Conservation (phyloP, 345 rosid genomes). For the Acer negundo region DNA sequence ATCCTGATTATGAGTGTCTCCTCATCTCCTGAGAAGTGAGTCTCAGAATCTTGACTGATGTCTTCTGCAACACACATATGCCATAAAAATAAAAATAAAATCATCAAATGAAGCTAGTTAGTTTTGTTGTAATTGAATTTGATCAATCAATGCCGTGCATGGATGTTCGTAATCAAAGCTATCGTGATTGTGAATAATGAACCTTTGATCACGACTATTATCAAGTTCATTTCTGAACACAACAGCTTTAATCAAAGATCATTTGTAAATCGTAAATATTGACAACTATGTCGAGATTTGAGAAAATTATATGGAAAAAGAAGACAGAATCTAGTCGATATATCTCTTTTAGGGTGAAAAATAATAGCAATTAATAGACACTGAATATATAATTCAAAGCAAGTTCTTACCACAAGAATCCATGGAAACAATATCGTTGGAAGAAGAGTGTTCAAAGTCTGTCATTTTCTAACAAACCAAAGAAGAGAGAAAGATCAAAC, state of each 20-base stretch:
- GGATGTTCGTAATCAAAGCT: not conserved
- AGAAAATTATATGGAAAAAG: not conserved
- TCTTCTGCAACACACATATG: constrained; percentile 18
- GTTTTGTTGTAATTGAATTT: not conserved
- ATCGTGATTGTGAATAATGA: not conserved
- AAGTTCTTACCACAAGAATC: constrained; percentile 12
- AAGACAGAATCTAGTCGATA: too few relatives aligned
- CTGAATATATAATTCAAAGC: not conserved
- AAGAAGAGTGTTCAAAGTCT: constrained; percentile 25
- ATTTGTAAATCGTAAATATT: too few relatives aligned
- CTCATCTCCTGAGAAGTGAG: constrained; percentile 42
- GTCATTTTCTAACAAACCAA: constrained; percentile 25
- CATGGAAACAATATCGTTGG: constrained; percentile 14
- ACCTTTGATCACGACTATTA: too few relatives aligned
- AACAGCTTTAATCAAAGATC: not conserved
- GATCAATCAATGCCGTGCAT: not conserved
- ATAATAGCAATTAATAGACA: not conserved
- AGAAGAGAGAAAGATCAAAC: not conserved
- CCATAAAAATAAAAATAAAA: too few relatives aligned
- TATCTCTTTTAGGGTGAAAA: not conserved
- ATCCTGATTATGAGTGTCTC: constrained; percentile 43
- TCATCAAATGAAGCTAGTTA: not conserved
- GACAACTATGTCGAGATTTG: too few relatives aligned
- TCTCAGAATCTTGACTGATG: constrained; percentile 23
- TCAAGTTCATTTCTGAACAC: too few relatives aligned